A percentile compares a stretch with the other conserved stretches of the same genome.
Conservation (phyloP, 2,329 filamentous ascomycete genomes). For the Ascochyta koolunga region DNA sequence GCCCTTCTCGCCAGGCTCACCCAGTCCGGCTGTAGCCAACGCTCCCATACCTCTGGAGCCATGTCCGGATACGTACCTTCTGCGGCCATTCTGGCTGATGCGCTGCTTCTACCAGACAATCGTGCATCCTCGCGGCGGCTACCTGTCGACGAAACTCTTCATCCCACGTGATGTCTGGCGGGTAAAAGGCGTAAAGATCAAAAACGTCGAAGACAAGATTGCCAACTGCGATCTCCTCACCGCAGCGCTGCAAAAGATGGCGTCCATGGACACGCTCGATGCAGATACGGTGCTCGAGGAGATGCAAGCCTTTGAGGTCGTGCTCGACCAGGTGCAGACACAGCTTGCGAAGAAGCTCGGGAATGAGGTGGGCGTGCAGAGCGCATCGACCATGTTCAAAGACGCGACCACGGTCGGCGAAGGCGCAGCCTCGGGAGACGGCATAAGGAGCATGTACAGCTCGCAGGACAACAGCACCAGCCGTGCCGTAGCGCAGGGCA, state of each 20-base stretch:
- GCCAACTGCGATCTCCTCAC: conserved; percentile 90
- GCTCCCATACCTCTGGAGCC: conserved; percentile 83
- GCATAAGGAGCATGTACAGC: conserved; percentile 25
- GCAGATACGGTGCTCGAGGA: conserved; percentile 92
- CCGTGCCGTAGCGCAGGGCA: conserved; percentile 55
- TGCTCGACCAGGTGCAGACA: conserved; percentile 84
- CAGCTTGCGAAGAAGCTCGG: conserved; percentile 82
- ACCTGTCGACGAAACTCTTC: conserved; percentile 89
- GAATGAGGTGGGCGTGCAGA: conserved; percentile 87
- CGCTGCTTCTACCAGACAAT: conserved; percentile 91
- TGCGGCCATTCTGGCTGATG: conserved; percentile 99
- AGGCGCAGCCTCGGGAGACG: conserved; percentile 34
- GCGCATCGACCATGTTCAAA: conserved; percentile 75
- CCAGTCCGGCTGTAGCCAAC: conserved; percentile 66
- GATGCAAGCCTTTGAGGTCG: conserved; percentile 84
- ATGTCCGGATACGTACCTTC: conserved; percentile 83
- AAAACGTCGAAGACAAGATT: conserved; percentile 91
- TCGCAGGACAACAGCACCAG: conserved; percentile 42
- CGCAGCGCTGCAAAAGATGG: conserved; percentile 82
- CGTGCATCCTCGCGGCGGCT: conserved; percentile 87
- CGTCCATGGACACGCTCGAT: conserved; percentile 83
- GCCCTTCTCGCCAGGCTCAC: conserved; percentile 66
- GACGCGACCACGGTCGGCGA: conserved; percentile 59
- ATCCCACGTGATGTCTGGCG: conserved; percentile 92
- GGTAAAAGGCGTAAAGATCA: conserved; percentile 91